Evolutionary conservation across 2,329 filamentous ascomycete species (phyloP).

Genomic region (Harringtonia lauricola): DNA sequence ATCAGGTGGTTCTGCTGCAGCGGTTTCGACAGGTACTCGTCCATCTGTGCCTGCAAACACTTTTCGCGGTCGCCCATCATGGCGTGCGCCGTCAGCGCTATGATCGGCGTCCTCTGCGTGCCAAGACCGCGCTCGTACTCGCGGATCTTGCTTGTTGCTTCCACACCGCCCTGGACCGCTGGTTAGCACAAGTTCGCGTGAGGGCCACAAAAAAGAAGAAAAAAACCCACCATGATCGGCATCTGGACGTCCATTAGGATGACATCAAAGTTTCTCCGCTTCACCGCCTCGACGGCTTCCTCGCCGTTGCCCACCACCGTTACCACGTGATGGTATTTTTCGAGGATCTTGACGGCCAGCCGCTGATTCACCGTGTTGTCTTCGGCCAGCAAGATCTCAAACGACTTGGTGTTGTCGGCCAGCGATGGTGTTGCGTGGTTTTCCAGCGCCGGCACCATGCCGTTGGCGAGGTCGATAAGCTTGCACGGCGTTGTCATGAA

Average conservation of each 20-base stretch:
- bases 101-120: slow-evolving; percentile 81
- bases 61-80: slow-evolving; percentile 98
- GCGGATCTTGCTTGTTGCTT: slow-evolving; percentile 91
- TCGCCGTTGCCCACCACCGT: slow-evolving; percentile 92
- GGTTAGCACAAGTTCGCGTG: slow-evolving; percentile 21
- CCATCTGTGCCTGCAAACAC: slow-evolving; percentile 98
- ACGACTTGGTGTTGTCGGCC: slow-evolving; percentile 88
- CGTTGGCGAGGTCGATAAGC: slow-evolving; percentile 88
- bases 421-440: slow-evolving; percentile 84
- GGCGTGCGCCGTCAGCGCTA: slow-evolving; percentile 91
- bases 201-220: slow-evolving; percentile 22
- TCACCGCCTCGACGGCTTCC: slow-evolving; percentile 86
- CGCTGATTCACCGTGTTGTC: slow-evolving; percentile 97
- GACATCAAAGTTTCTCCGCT: slow-evolving; percentile 86
- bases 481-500: slow-evolving; percentile 98
- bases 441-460: slow-evolving; percentile 90
- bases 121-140: slow-evolving; percentile 75
- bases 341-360: slow-evolving; percentile 88
- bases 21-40: slow-evolving; percentile 87
- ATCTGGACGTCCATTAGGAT: slow-evolving; percentile 99
- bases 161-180: slow-evolving; percentile 66
- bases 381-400: slow-evolving; percentile 89
- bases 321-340: slow-evolving; percentile 90
- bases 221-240: slow-evolving; percentile 78
- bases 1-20: slow-evolving; percentile 17